Evolutionary conservation across 139 green algal genomes (phyloP).

Genomic region (Auxenochlorella pyrenoidosa): DNA sequence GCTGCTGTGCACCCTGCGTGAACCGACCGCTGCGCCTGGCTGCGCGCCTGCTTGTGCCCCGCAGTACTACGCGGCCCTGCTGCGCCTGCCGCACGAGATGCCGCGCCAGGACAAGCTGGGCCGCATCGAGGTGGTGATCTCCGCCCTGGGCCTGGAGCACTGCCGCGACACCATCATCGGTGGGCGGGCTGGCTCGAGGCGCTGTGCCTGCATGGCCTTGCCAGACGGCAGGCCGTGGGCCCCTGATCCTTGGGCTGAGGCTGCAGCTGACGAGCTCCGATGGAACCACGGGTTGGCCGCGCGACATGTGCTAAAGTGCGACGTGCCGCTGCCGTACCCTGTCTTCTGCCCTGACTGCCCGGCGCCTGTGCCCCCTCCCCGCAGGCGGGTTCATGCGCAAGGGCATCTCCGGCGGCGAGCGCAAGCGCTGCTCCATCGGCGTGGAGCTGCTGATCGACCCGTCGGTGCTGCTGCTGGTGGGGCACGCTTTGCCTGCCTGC

Average conservation of each 20-base stretch:
- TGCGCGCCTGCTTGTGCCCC: not conserved
- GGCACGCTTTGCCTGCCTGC: not conserved
- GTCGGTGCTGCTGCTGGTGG: slow-evolving; percentile 85
- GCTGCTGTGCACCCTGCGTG: too few species aligned
- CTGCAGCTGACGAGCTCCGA: too few species aligned
- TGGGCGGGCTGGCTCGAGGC: too few species aligned
- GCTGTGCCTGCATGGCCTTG: too few species aligned
- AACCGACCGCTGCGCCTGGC: not conserved
- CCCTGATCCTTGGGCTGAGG: too few species aligned
- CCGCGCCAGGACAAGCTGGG: slow-evolving; percentile 60
- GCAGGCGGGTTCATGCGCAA: slow-evolving; percentile 80
- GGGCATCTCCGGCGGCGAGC: slow-evolving; percentile 93
- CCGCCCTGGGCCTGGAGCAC: slow-evolving; percentile 72
- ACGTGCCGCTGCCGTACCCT: not conserved
- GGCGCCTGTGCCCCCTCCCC: not conserved
- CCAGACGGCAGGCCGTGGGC: too few species aligned
- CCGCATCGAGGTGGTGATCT: slow-evolving; percentile 79
- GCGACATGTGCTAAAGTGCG: too few species aligned
- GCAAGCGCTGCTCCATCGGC: slow-evolving; percentile 90
- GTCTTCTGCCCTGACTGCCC: not conserved
- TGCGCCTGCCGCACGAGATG: slow-evolving; percentile 84
- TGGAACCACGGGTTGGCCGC: too few species aligned
- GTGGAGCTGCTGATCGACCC: slow-evolving; percentile 96
- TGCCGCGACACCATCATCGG: slow-evolving; percentile 93
- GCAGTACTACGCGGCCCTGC: slow-evolving; percentile 40